Conservation (phyloP, 495 filamentous ascomycete species). For the Trichocladium uniseriatum region DNA sequence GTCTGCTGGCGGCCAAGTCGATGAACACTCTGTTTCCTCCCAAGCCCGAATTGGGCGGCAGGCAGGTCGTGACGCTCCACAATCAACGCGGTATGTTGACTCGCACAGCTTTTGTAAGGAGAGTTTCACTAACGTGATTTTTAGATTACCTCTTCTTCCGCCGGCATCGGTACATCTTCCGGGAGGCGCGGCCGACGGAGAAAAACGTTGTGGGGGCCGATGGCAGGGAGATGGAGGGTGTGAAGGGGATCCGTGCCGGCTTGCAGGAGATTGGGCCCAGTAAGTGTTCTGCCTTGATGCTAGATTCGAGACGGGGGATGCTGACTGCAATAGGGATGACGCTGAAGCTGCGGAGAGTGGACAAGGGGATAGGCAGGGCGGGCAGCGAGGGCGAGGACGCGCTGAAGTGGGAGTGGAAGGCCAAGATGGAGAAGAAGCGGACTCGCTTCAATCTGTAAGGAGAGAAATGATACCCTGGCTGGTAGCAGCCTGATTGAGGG, state of each 20-base stretch:
- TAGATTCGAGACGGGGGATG: neutral
- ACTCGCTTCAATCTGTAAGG: slow-evolving; percentile 81
- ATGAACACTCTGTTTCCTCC: slow-evolving; percentile 78
- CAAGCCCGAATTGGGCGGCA: slow-evolving; percentile 68
- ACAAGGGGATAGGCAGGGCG: slow-evolving; percentile 74
- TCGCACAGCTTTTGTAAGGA: neutral
- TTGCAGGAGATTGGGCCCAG: slow-evolving; percentile 78
- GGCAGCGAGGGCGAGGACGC: slow-evolving; percentile 64
- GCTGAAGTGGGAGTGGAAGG: slow-evolving; percentile 87
- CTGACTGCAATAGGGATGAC: slow-evolving; percentile 44
- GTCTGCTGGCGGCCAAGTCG: slow-evolving; percentile 76
- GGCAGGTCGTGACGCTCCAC: slow-evolving; percentile 85
- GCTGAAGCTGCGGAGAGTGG: slow-evolving; percentile 79
- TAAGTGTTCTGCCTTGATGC: neutral
- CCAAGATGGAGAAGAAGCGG: slow-evolving; percentile 81
- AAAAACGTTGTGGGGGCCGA: slow-evolving; percentile 78
- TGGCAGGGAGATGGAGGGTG: slow-evolving; percentile 76
- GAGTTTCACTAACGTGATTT: neutral
- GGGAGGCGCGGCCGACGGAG: slow-evolving; percentile 74
- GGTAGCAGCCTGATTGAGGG: neutral
- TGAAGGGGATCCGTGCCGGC: slow-evolving; percentile 73
- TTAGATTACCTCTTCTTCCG: slow-evolving; percentile 86
- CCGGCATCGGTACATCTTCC: slow-evolving; percentile 83
- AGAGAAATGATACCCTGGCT: slow-evolving; percentile 9
- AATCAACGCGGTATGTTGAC: slow-evolving; percentile 56